Percentiles rank a stretch among this genome's conserved stretches.
Conservation (phyloP, 345 rosid genomes). For the Brassica juncea region DNA sequence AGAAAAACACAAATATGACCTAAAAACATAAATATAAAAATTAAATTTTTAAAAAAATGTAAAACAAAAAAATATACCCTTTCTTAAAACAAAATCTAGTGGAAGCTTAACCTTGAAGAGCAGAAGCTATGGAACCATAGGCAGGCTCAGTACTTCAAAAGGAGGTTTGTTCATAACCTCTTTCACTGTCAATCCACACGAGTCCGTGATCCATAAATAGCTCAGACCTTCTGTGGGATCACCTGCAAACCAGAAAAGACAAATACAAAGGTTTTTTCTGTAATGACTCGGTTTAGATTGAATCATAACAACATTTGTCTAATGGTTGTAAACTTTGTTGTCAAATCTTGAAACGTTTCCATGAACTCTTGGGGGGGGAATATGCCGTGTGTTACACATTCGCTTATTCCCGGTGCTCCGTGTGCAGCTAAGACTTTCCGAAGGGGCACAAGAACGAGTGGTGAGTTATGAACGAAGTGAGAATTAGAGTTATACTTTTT, state of each 20-base stretch:
- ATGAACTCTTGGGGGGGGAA: constrained; percentile 72
- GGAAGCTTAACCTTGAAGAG: constrained; percentile 62
- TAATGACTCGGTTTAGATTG: neutral
- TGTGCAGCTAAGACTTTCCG: constrained; percentile 90
- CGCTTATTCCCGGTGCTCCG: constrained; percentile 89
- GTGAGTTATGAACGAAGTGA: neutral
- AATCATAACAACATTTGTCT: neutral
- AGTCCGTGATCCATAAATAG: constrained; percentile 97
- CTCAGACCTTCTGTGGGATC: constrained; percentile 63
- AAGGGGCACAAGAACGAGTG: constrained; percentile 13
- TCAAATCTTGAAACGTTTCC: constrained; percentile 82
- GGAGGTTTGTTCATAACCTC: constrained; percentile 72
- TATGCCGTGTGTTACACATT: constrained; percentile 91
- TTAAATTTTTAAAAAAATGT: too few species aligned
- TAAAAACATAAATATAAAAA: too few species aligned
- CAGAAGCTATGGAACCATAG: constrained; percentile 65
- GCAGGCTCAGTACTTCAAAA: constrained; percentile 94
- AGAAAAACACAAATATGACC: too few species aligned
- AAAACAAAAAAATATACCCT: too few species aligned
- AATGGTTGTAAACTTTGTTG: constrained; percentile 60
- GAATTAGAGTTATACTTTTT: neutral
- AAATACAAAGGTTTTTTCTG: neutral
- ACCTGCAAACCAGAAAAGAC: constrained; percentile 45
- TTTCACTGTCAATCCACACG: constrained; percentile 76
- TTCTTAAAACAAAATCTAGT: too few species aligned